phyloP scores from a whole-genome alignment of 768 basidiomycete species.

The Russula earlei region DNA sequence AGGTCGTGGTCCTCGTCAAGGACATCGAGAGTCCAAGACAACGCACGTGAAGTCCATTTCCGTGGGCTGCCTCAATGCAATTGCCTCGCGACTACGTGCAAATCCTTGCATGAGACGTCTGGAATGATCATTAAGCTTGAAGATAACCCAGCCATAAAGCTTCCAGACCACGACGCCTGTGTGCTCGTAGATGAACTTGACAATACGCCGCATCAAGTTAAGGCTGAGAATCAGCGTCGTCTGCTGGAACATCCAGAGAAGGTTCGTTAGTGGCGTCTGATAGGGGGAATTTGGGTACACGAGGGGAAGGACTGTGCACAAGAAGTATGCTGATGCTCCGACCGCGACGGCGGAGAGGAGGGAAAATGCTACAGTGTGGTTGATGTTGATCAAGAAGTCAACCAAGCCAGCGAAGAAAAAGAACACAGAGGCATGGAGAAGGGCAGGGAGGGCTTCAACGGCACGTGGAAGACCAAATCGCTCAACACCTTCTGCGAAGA shows the following conservation, averaged over 20 bases:
- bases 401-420: constrained; percentile 19
- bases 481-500: constrained; percentile 16
- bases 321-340: constrained; percentile 6
- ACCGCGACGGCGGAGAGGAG: constrained; percentile 11
- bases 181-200: constrained; percentile 4
- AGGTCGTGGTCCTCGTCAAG: constrained; percentile 14
- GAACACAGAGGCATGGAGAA: constrained; percentile 17
- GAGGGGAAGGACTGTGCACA: constrained; percentile 9
- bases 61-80: background rate
- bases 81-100: background rate
- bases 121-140: background rate
- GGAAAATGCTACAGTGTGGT: constrained; percentile 6
- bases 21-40: constrained; percentile 3
- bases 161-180: constrained; percentile 1
- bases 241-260: constrained; percentile 6
- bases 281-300: constrained; percentile 14
- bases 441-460: constrained; percentile 15
- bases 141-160: constrained; percentile 1
- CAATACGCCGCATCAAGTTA: background rate
- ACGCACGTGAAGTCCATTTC: constrained; percentile 10
- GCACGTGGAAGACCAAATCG: constrained; percentile 13
- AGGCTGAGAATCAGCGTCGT: background rate
- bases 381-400: constrained; percentile 13
- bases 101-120: constrained; percentile 6
- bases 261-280: constrained; percentile 13